A percentile compares a stretch with the other conserved stretches of the same genome.
Evolutionary conservation across 23 red algal genomes (phyloP).

Genomic region (Chondrus crispus): DNA sequence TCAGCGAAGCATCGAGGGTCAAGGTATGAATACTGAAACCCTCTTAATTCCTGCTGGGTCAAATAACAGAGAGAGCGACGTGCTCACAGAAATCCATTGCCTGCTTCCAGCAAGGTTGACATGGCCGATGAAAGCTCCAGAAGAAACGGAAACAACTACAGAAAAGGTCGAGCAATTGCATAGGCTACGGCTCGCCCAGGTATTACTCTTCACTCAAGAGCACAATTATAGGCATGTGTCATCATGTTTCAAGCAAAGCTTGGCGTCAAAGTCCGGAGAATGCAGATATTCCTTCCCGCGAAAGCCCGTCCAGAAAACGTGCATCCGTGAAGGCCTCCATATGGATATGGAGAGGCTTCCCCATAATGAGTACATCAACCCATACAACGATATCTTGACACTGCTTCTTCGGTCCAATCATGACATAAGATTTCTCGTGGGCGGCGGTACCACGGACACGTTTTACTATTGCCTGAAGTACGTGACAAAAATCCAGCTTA

Average conservation of each 20-base stretch:
- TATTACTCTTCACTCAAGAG: neutral
- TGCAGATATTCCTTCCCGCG: neutral
- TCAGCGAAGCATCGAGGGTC: neutral
- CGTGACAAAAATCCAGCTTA: neutral
- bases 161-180: neutral
- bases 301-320: neutral
- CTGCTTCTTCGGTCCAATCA: neutral
- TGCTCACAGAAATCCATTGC: neutral
- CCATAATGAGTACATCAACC: neutral
- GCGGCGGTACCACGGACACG: neutral
- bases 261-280: neutral
- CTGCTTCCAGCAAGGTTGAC: neutral
- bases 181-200: neutral
- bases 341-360: neutral
- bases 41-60: neutral
- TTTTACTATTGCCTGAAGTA: neutral
- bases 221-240: neutral
- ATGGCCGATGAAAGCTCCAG: neutral
- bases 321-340: neutral
- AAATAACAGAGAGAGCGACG: neutral
- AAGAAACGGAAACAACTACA: neutral
- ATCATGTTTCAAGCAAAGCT: neutral
- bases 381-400: neutral
- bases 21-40: neutral
- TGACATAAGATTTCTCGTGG: neutral